A percentile compares a stretch with the other conserved stretches of the same genome.
Evolutionary conservation across 169 alveolate genomes (phyloP).

Genomic region (Perkinsus chesapeaki): DNA sequence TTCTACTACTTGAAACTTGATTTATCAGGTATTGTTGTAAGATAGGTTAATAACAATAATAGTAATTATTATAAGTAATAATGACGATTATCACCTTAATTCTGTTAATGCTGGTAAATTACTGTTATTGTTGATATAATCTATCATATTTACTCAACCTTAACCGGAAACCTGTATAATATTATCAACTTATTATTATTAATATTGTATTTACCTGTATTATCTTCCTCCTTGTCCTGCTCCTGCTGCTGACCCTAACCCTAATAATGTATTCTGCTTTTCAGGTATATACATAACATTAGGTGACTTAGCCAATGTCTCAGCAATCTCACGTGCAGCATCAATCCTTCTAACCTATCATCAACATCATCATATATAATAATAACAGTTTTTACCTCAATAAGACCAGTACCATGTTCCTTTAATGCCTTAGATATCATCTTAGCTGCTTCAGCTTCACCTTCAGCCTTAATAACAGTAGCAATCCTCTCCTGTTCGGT

Average conservation of each 20-base stretch:
- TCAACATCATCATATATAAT: not conserved
- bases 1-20: not conserved
- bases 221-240: not conserved
- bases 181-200: not conserved
- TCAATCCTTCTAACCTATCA: constrained; percentile 79
- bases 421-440: constrained; percentile 86
- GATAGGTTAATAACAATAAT: too few relatives aligned
- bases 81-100: too few relatives aligned
- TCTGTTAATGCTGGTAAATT: too few relatives aligned
- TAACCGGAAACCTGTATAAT: not conserved
- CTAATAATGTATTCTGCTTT: not conserved
- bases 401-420: constrained; percentile 84
- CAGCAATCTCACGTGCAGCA: constrained; percentile 93
- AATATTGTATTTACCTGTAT: not conserved
- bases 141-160: not conserved
- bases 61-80: too few relatives aligned
- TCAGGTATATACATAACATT: constrained; percentile 76
- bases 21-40: too few relatives aligned
- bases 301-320: constrained; percentile 75
- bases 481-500: constrained; percentile 90
- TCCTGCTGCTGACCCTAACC: not conserved
- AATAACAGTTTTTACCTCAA: constrained; percentile 61
- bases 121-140: too few relatives aligned
- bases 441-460: constrained; percentile 97
- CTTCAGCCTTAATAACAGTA: constrained; percentile 91